A percentile compares a stretch with the other conserved stretches of the same genome.
phyloP scores from a whole-genome alignment of 2,329 filamentous ascomycete species.

The Botryotinia calthae region DNA sequence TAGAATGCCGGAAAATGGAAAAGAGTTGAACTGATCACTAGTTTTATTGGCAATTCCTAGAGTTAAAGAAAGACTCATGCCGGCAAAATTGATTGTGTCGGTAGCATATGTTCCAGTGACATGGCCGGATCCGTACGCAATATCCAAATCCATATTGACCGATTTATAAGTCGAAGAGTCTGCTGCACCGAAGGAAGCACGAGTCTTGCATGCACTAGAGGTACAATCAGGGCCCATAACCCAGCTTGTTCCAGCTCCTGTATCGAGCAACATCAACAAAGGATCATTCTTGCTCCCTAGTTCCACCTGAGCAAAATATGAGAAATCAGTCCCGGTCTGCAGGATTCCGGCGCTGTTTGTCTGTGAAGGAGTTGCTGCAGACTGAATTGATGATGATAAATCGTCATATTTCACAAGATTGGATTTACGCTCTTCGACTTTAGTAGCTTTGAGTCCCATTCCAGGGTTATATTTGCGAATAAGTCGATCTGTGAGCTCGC shows the following conservation, averaged over 20 bases:
- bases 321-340: slow-evolving; percentile 65
- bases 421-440: slow-evolving; percentile 14
- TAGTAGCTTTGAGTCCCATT: slow-evolving; percentile 18
- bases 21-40: slow-evolving; percentile 70
- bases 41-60: slow-evolving; percentile 73
- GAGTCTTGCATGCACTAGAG: slow-evolving; percentile 62
- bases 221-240: slow-evolving; percentile 72
- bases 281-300: slow-evolving; percentile 55
- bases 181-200: slow-evolving; percentile 65
- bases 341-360: slow-evolving; percentile 54
- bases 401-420: slow-evolving; percentile 30
- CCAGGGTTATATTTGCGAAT: slow-evolving; percentile 31
- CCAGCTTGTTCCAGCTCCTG: slow-evolving; percentile 74
- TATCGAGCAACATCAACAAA: slow-evolving; percentile 63
- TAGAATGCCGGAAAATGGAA: slow-evolving; percentile 85
- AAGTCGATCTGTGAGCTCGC: slow-evolving; percentile 28
- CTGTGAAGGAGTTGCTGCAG: slow-evolving; percentile 42
- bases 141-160: slow-evolving; percentile 54
- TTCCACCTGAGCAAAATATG: slow-evolving; percentile 59
- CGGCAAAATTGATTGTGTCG: slow-evolving; percentile 67
- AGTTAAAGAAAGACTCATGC: slow-evolving; percentile 59
- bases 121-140: slow-evolving; percentile 74
- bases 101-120: slow-evolving; percentile 65
- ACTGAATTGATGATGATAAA: slow-evolving; percentile 25
- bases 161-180: slow-evolving; percentile 64